Percentiles rank a stretch among this genome's conserved stretches.
These are phyloP conservation scores for Tarenaya hassleriana DNA, from an alignment of 345 rosid species.

Conservation along the genomic window DNA sequence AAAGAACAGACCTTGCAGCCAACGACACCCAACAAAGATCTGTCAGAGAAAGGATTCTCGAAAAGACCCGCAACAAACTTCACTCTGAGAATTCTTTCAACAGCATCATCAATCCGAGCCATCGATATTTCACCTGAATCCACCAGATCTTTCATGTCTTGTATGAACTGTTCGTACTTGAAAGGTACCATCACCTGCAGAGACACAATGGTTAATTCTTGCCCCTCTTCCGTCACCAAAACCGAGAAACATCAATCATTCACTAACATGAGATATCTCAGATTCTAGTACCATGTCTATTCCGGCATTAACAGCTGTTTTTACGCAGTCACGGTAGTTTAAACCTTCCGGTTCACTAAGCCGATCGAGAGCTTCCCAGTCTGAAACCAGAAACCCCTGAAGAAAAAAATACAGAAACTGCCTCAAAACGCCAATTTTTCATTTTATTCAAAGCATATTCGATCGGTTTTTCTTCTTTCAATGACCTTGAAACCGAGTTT, in stretches of 20 bases:
- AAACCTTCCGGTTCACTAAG: constrained; percentile 60
- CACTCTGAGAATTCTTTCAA: constrained; percentile 79
- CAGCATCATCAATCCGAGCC: constrained; percentile 69
- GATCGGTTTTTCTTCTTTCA: background rate
- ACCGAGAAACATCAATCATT: constrained; percentile 1
- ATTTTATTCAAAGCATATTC: background rate
- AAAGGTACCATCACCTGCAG: constrained; percentile 81
- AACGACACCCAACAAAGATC: constrained; percentile 56
- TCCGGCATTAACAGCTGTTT: constrained; percentile 73
- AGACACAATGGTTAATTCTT: constrained; percentile 13
- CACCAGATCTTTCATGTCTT: constrained; percentile 45
- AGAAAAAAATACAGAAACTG: background rate
- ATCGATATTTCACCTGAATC: constrained; percentile 69
- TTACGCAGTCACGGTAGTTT: constrained; percentile 50
- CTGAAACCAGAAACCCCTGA: constrained; percentile 76
- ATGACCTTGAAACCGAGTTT: constrained; percentile 72
- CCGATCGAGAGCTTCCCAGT: constrained; percentile 71
- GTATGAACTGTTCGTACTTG: constrained; percentile 43
- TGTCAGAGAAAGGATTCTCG: constrained; percentile 62
- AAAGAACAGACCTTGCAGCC: constrained; percentile 62
- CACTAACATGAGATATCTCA: background rate
- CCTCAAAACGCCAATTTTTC: constrained; percentile 1
- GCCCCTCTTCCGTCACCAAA: constrained; percentile 5
- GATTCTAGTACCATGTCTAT: constrained; percentile 73
- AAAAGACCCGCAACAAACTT: constrained; percentile 80